Conservation (phyloP, 805 yeast species). For the Debaryomyces castellii region DNA sequence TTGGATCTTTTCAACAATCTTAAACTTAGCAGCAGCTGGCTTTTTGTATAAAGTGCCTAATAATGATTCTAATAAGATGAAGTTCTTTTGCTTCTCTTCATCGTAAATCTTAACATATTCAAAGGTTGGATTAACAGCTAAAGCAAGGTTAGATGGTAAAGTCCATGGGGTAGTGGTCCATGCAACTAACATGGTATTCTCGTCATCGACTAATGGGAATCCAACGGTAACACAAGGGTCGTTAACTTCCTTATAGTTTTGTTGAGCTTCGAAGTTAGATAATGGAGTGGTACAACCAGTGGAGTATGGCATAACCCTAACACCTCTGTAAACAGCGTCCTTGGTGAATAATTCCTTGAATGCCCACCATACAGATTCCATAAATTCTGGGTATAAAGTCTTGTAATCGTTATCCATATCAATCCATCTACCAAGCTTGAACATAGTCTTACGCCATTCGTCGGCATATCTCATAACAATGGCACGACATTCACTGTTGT, state of each 20-base stretch:
- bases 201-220: constrained; percentile 78
- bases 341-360: constrained; percentile 85
- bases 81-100: constrained; percentile 79
- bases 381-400: constrained; percentile 90
- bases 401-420: constrained; percentile 98
- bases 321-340: constrained; percentile 89
- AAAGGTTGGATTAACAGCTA: constrained; percentile 87
- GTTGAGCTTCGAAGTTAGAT: constrained; percentile 97
- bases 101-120: constrained; percentile 92
- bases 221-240: constrained; percentile 97
- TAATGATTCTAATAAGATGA: constrained; percentile 80
- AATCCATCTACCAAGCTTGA: constrained; percentile 97
- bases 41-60: constrained; percentile 86
- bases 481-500: constrained; percentile 91
- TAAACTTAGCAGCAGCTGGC: constrained; percentile 86
- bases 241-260: constrained; percentile 93
- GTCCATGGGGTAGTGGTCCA: constrained; percentile 99
- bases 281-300: constrained; percentile 96
- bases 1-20: constrained; percentile 72
- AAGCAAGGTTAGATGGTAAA: constrained; percentile 87
- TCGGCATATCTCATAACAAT: constrained; percentile 97
- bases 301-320: constrained; percentile 98
- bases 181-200: constrained; percentile 82
- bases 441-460: constrained; percentile 92
- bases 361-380: constrained; percentile 99